phyloP scores from a whole-genome alignment of 2,329 filamentous ascomycete species.

The Parafenestella ontariensis region DNA sequence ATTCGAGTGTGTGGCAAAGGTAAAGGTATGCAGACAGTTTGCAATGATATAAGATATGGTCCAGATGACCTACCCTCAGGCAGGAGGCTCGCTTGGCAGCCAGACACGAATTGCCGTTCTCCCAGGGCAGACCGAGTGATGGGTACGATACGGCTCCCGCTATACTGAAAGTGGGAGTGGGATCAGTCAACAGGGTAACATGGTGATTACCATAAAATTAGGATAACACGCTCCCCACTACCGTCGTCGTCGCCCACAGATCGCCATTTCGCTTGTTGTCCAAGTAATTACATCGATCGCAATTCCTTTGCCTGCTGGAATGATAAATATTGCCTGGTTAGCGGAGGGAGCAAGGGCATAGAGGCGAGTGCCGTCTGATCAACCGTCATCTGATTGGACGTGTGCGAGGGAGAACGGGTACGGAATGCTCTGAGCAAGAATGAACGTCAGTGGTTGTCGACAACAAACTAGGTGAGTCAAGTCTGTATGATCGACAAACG shows the following conservation, averaged over 20 bases:
- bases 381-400: slow-evolving; percentile 45
- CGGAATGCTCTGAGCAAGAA: slow-evolving; percentile 46
- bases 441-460: slow-evolving; percentile 48
- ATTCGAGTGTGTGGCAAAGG: slow-evolving; percentile 35
- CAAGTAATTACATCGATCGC: slow-evolving; percentile 40
- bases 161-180: slow-evolving; percentile 32
- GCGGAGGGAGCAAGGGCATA: slow-evolving; percentile 48
- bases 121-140: slow-evolving; percentile 30
- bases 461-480: slow-evolving; percentile 40
- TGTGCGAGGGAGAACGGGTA: slow-evolving; percentile 45
- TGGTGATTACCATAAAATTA: slow-evolving; percentile 40
- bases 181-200: slow-evolving; percentile 41
- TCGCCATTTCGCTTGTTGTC: slow-evolving; percentile 39
- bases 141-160: slow-evolving; percentile 39
- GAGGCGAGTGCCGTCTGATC: slow-evolving; percentile 39
- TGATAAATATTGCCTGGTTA: slow-evolving; percentile 46
- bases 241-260: slow-evolving; percentile 22
- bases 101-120: slow-evolving; percentile 31
- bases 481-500: slow-evolving; percentile 41
- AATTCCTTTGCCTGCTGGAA: slow-evolving; percentile 36
- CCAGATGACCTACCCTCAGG: slow-evolving; percentile 25
- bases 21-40: slow-evolving; percentile 30
- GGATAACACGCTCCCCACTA: slow-evolving; percentile 41
- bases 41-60: slow-evolving; percentile 43
- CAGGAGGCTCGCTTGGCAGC: slow-evolving; percentile 35